Percentiles rank a stretch among this genome's conserved stretches.
Evolutionary conservation across 352 stramenopile genomes (phyloP).

Genomic region (Phytopythium delawarense): DNA sequence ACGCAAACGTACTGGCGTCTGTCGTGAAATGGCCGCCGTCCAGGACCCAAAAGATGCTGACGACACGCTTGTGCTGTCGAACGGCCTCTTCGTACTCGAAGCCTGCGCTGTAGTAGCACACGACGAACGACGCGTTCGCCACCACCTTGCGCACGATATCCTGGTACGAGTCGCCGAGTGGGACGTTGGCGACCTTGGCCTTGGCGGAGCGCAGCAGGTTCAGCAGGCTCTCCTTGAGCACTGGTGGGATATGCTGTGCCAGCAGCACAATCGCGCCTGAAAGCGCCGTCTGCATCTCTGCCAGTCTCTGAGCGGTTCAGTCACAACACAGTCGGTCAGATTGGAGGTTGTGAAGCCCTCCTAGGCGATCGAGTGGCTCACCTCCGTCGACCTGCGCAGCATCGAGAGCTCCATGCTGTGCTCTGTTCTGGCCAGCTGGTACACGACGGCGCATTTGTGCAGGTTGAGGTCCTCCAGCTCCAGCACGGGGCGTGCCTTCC

Average conservation of each 20-base stretch:
- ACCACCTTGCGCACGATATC: conserved; percentile 80
- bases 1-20: not conserved
- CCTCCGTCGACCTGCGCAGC: conserved; percentile 43
- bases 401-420: conserved; percentile 42
- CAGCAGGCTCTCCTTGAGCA: conserved; percentile 55
- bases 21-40: conserved; percentile 20
- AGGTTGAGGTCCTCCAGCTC: conserved; percentile 49
- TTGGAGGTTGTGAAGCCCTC: not conserved
- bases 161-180: conserved; percentile 60
- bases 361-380: conserved; percentile 6
- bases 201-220: conserved; percentile 66
- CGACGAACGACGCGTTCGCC: conserved; percentile 72
- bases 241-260: conserved; percentile 65
- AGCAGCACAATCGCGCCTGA: conserved; percentile 64
- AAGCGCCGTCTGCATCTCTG: conserved; percentile 46
- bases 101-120: conserved; percentile 75
- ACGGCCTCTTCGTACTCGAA: conserved; percentile 79
- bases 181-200: conserved; percentile 78
- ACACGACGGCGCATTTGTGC: conserved; percentile 37
- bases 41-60: conserved; percentile 81
- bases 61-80: conserved; percentile 62
- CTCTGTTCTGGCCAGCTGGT: conserved; percentile 32
- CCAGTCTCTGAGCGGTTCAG: conserved; percentile 30
- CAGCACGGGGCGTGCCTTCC: conserved; percentile 43
- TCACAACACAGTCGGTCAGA: conserved; percentile 1